Evolutionary conservation across 2,329 filamentous ascomycete species (phyloP), one percentile per base, ranked within the genome.

Genomic region (Sporothrix dimorphospora): DNA sequence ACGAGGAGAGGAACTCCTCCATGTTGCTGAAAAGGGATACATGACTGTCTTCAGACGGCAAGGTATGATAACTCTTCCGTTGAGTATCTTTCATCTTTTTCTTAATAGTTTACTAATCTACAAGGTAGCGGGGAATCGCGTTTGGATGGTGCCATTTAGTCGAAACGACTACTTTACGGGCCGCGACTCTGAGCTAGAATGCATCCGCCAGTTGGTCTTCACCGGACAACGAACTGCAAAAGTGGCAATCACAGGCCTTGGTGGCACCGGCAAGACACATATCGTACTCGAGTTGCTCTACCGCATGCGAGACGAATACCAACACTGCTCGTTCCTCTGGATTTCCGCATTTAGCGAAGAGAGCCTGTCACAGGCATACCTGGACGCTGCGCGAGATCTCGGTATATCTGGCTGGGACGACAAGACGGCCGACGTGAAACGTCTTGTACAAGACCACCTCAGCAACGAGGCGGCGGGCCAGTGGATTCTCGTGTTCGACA

Each of bases 401-500:
- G 65, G 75, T 0, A 59, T 81, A 1, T 47, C 75, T 1, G 78
- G 78, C 5, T 77, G 79, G 4, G 75, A 81, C 4, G 74, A 82
- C n/a, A 73, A 78, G 1, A 77, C 80, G 4, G 77, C 76, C 0
- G 79, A 85, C 71, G 69, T 82, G 1, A 82, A 79, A 53, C 30
- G 47, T 12, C 77, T 83, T 1, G 79, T 85, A 4, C 81, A 81
- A 49, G 57, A 51, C 4, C 75, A 74, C 12, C 73, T 85, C 1
- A 80, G 77, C 47, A 69, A 73, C 30, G 63, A 59, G n/a, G 72
- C 47, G n/a, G 72, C 61, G 1, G 77, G 78, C 1, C 72, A 73
- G 1, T 85, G 82, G 83, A 76, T 85, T 1, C 71, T 85, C 53
- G 76, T 86, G 51, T 68, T 85, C n/a, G 83, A 86, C 70, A 85